Percentiles rank a stretch among this genome's conserved stretches.
Evolutionary conservation across 2,329 filamentous ascomycete genomes (phyloP).

Genomic region (Trichophyton schoenleinii): DNA sequence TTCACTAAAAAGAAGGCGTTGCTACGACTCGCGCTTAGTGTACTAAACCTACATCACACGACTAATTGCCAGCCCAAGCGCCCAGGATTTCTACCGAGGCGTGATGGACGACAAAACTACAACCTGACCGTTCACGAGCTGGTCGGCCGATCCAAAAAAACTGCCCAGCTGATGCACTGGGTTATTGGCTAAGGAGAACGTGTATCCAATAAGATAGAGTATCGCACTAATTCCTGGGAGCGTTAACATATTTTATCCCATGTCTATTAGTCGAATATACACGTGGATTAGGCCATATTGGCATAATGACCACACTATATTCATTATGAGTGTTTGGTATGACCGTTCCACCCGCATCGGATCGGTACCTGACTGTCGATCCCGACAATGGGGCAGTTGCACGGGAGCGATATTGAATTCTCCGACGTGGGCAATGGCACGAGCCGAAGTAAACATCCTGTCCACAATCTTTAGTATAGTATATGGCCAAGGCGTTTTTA

Average conservation of each 20-base stretch:
- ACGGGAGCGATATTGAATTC: not conserved
- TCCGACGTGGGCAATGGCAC: not conserved
- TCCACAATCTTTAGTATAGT: no score
- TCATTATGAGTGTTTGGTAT: not conserved
- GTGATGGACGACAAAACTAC: not conserved
- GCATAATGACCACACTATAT: not conserved
- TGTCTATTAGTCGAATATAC: not conserved
- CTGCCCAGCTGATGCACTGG: not conserved
- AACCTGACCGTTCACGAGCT: not conserved
- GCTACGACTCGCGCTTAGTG: not conserved
- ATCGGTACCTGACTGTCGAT: constrained; percentile 3
- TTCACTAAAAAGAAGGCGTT: not conserved
- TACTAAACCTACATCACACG: not conserved
- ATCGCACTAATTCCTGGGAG: not conserved
- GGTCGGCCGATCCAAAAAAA: not conserved
- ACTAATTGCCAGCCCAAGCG: not conserved
- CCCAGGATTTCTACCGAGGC: not conserved
- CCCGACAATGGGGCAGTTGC: not conserved
- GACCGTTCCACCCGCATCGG: not conserved
- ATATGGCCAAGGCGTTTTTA: no score
- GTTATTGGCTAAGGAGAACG: not conserved
- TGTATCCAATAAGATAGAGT: not conserved
- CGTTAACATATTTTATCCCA: not conserved
- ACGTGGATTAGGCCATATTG: not conserved
- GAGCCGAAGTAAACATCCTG: not conserved